Conservation (phyloP, 257 asterid species). For the Fraxinus quadrangulata region DNA sequence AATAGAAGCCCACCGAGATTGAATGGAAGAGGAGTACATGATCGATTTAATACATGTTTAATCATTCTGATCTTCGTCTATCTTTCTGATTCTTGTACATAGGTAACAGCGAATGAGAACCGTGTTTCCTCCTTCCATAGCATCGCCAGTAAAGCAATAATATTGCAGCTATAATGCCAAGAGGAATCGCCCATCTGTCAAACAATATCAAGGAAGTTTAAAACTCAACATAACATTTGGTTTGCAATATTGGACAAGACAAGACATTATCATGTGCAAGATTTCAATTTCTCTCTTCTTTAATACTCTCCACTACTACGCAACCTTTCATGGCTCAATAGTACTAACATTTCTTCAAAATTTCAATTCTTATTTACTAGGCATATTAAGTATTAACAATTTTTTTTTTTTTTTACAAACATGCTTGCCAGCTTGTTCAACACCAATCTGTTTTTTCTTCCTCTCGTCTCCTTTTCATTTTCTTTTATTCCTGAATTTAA, state of each 20-base stretch:
- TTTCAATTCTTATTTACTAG: background rate
- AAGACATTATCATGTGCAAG: background rate
- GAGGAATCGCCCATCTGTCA: constrained; percentile 92
- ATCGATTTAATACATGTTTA: background rate
- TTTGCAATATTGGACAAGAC: background rate
- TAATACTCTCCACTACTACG: no score
- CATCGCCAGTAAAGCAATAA: constrained; percentile 79
- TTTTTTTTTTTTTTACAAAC: no score
- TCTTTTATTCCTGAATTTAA: background rate
- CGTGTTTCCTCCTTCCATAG: constrained; percentile 63
- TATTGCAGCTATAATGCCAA: constrained; percentile 47
- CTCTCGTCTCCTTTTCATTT: background rate
- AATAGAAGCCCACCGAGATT: constrained; percentile 46
- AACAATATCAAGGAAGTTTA: constrained; percentile 6
- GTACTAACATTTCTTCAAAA: background rate
- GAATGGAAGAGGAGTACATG: constrained; percentile 10
- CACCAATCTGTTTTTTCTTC: background rate
- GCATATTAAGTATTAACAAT: background rate
- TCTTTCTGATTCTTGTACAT: constrained; percentile 70
- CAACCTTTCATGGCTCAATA: background rate
- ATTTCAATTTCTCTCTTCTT: background rate
- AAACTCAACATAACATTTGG: background rate
- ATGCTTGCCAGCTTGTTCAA: no score
- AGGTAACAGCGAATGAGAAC: constrained; percentile 68
- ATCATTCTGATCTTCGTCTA: constrained; percentile 76